phyloP scores from a whole-genome alignment of 75 land plant genomes.

The Picea glauca region DNA sequence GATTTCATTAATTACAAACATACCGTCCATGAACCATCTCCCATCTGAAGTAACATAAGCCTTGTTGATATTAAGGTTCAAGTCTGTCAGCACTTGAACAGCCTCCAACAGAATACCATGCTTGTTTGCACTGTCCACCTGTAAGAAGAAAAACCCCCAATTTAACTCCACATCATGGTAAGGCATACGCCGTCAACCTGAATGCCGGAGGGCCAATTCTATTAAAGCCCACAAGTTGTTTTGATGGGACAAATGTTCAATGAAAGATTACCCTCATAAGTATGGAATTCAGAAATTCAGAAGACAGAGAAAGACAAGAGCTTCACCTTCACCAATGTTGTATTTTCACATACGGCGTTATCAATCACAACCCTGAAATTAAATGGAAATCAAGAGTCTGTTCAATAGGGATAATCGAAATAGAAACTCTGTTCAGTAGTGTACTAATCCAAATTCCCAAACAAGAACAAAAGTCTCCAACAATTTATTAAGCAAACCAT shows the following conservation, averaged over 20 bases:
- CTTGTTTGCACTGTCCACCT: slow-evolving; percentile 75
- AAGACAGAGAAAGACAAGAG: background rate
- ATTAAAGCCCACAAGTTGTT: too few relatives aligned
- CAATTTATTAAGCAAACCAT: background rate
- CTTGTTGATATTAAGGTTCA: slow-evolving; percentile 60
- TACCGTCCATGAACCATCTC: slow-evolving; percentile 84
- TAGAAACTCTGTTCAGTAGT: too few relatives aligned
- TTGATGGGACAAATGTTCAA: too few relatives aligned
- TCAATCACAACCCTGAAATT: slow-evolving; percentile 59
- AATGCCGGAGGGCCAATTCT: too few relatives aligned
- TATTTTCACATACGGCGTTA: slow-evolving; percentile 43
- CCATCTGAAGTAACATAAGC: slow-evolving; percentile 87
- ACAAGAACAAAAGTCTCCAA: background rate
- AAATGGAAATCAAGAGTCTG: background rate
- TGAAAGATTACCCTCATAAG: background rate
- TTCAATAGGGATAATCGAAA: too few relatives aligned
- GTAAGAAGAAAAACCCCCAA: background rate
- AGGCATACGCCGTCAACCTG: too few relatives aligned
- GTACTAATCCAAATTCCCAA: background rate
- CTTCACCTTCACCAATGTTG: slow-evolving; percentile 59
- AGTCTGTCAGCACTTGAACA: slow-evolving; percentile 65
- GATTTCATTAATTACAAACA: background rate
- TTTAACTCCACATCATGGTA: background rate
- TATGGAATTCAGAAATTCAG: background rate
- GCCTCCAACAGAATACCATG: slow-evolving; percentile 71